Evolutionary conservation across 345 rosid genomes (phyloP).

Genomic region (Rhodamnia argentea): DNA sequence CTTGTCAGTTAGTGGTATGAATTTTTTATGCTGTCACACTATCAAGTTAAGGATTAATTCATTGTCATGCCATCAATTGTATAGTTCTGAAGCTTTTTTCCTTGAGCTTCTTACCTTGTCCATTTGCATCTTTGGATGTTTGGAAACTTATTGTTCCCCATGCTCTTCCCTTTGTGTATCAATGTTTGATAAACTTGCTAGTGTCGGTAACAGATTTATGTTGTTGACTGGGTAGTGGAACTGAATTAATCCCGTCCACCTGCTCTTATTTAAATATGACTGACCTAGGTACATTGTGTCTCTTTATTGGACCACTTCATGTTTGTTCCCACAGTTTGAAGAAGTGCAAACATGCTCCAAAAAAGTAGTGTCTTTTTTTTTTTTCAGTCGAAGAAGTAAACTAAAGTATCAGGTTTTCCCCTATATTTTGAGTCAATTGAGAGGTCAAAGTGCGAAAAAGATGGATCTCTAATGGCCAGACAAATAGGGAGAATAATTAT

Average conservation of each 20-base stretch:
- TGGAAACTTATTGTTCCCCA: background rate
- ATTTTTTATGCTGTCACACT: background rate
- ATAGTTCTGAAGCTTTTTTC: background rate
- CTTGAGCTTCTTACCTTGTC: background rate
- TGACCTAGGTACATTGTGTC: background rate
- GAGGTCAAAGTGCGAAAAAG: background rate
- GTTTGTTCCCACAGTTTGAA: background rate
- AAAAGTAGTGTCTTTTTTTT: background rate
- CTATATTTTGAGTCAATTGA: background rate
- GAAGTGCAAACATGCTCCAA: background rate
- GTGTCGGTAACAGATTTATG: background rate
- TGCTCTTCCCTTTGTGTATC: background rate
- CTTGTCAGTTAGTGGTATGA: background rate
- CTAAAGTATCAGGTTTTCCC: background rate
- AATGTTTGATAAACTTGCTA: background rate
- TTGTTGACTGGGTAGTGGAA: background rate
- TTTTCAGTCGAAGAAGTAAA: background rate
- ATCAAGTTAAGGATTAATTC: background rate
- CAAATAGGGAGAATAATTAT: background rate
- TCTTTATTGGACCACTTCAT: background rate
- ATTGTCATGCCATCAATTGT: background rate
- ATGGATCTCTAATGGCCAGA: background rate
- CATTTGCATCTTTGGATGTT: background rate
- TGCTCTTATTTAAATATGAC: background rate
- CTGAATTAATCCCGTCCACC: background rate